Evolutionary conservation across 192 early-diverging fungal genomes (phyloP), one percentile per base, ranked within the genome.

Genomic region (Coemansia javaensis): DNA sequence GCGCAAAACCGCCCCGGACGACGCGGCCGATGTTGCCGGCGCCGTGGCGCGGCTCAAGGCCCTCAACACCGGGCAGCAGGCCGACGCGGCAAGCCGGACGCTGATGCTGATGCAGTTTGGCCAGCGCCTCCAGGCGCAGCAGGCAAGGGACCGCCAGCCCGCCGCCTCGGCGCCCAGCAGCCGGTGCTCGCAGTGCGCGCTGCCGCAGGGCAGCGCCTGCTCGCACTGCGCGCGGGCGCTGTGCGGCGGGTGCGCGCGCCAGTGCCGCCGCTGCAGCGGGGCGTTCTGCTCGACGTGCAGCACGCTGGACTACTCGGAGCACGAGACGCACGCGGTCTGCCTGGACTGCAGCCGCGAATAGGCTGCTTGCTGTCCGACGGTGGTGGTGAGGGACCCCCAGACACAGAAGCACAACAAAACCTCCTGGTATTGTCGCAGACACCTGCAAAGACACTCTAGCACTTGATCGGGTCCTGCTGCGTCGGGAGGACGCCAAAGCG

Each of bases 401-500:
- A 40, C 21, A 5, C 14, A 23, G 9, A 25, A 17, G 3, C 21
- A 17, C 14, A 2, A 4, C 1, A 4, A 2, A 25, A 25, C 24
- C 3, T 6, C 24, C n/a, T n/a, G n/a, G n/a, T n/a, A n/a, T n/a
- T n/a, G n/a, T n/a, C n/a, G n/a, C n/a, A n/a, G 6, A 4, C 6
- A 6, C 24, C 6, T 25, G 24, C 24, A 25, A 25, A 2, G 24
- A 25, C 3, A 25, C 25, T 8, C 25, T 46, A 46, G 45, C 56
- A 73, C 44, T 56, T 50, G 44, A 73, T 65, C 40, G 65, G 57
- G 17, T 58, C 28, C 61, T 67, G 81, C 79, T 89, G 85, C 21
- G 81, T 84, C 24, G 81, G 85, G 40, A 98, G 80, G 32, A 96
- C 62, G 23, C 89, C 88, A 64, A 90, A 96, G 46, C 96, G 85